phyloP scores from a whole-genome alignment of 1,284 basidiomycete genomes.

The Leccinum colubrinum region DNA sequence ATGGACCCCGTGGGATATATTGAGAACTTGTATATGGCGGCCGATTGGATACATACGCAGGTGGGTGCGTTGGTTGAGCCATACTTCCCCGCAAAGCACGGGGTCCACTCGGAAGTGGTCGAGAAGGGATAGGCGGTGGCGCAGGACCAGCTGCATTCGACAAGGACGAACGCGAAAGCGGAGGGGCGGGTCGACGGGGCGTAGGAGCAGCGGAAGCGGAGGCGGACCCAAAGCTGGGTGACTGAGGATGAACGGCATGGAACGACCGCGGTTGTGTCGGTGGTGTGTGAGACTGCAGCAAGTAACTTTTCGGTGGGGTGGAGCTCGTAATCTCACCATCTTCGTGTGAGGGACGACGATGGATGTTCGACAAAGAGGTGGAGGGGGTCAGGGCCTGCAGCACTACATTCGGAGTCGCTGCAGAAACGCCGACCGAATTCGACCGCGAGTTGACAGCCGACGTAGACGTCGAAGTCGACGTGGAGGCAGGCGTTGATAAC shows the following conservation, averaged over 20 bases:
- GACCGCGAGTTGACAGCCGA: conserved; percentile 29
- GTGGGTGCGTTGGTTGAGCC: conserved; percentile 23
- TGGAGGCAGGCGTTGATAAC: conserved; percentile 11
- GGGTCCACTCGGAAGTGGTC: conserved; percentile 50
- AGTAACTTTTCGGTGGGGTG: conserved; percentile 34
- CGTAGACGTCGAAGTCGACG: conserved; percentile 26
- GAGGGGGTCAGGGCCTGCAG: not conserved
- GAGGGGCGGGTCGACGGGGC: conserved; percentile 28
- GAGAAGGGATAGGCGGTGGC: conserved; percentile 17
- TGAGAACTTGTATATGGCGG: conserved; percentile 26
- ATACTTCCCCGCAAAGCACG: conserved; percentile 45
- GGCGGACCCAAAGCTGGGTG: conserved; percentile 26
- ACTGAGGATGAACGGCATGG: conserved; percentile 26
- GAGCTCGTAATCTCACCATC: conserved; percentile 43
- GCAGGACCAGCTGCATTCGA: conserved; percentile 2
- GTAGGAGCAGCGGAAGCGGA: conserved; percentile 23
- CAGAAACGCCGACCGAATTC: conserved; percentile 23
- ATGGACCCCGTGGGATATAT: conserved; percentile 41
- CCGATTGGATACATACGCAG: conserved; percentile 22
- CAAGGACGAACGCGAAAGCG: conserved; percentile 26
- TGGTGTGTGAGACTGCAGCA: conserved; percentile 39
- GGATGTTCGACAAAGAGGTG: conserved; percentile 11
- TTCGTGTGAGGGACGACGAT: conserved; percentile 40
- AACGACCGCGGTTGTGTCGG: conserved; percentile 50
- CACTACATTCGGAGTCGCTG: conserved; percentile 2